Conservation (phyloP, 1,284 basidiomycete genomes). For the Boletus smithii region DNA sequence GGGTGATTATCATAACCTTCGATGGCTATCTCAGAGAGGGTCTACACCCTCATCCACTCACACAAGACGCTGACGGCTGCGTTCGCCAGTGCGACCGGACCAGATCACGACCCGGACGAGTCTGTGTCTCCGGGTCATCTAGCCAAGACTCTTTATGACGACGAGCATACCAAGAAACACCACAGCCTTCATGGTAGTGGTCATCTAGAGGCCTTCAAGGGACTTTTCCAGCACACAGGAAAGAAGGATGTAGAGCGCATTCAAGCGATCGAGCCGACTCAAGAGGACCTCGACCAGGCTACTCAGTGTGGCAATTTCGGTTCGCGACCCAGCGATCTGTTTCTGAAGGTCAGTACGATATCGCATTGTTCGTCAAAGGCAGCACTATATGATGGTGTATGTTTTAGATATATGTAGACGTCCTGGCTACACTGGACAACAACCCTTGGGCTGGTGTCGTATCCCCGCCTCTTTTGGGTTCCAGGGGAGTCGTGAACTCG, state of each 20-base stretch:
- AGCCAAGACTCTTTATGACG: slow-evolving; percentile 24
- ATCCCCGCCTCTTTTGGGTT: slow-evolving; percentile 55
- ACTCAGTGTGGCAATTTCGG: slow-evolving; percentile 43
- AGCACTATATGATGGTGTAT: not conserved
- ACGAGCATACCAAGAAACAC: slow-evolving; percentile 14
- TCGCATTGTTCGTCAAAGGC: not conserved
- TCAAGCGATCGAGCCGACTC: slow-evolving; percentile 27
- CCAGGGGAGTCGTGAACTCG: slow-evolving; percentile 55
- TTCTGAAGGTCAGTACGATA: slow-evolving; percentile 38
- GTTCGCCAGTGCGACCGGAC: slow-evolving; percentile 23
- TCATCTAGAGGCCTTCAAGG: slow-evolving; percentile 22
- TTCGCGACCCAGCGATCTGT: slow-evolving; percentile 45
- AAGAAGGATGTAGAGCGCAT: slow-evolving; percentile 21
- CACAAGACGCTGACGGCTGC: slow-evolving; percentile 27
- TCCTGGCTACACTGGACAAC: slow-evolving; percentile 48
- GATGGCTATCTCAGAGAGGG: slow-evolving; percentile 30
- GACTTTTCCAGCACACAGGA: slow-evolving; percentile 20
- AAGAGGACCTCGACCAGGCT: slow-evolving; percentile 40
- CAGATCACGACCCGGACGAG: slow-evolving; percentile 6
- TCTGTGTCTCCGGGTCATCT: slow-evolving; percentile 26
- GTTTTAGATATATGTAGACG: slow-evolving; percentile 53
- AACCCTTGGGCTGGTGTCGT: slow-evolving; percentile 52
- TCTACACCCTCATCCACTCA: slow-evolving; percentile 26
- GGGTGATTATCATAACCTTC: slow-evolving; percentile 4
- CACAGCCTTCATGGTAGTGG: slow-evolving; percentile 5